phyloP scores from a whole-genome alignment of 1,139 yeast species.

The Blastobotrys buckinghamii region DNA sequence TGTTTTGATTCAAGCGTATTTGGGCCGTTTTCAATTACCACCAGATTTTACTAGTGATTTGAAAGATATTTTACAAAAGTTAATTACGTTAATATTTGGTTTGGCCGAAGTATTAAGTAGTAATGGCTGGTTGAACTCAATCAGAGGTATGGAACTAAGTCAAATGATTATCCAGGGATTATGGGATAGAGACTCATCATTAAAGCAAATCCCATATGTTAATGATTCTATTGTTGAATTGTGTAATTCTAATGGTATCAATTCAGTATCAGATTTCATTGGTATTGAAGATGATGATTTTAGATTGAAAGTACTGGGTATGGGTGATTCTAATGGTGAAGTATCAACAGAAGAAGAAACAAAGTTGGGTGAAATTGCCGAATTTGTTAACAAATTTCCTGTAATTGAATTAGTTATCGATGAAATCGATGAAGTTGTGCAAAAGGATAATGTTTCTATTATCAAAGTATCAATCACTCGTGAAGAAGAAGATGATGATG shows the following conservation, averaged over 20 bases:
- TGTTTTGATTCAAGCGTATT: conserved; percentile 72
- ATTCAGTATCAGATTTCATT: conserved; percentile 78
- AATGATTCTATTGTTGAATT: conserved; percentile 48
- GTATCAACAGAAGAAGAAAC: conserved; percentile 43
- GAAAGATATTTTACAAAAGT: conserved; percentile 43
- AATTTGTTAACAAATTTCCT: conserved; percentile 86
- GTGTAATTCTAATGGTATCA: conserved; percentile 46
- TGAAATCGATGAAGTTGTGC: conserved; percentile 36
- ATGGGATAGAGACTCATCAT: conserved; percentile 76
- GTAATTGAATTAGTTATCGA: conserved; percentile 56
- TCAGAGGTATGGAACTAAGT: conserved; percentile 78
- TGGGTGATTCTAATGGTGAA: conserved; percentile 16
- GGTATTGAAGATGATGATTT: conserved; percentile 73
- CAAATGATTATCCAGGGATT: conserved; percentile 87
- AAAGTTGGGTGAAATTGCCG: conserved; percentile 60
- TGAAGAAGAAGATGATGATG: conserved; percentile 46
- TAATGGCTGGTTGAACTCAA: conserved; percentile 73
- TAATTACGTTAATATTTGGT: conserved; percentile 54
- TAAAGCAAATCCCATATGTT: conserved; percentile 77
- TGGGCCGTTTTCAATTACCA: conserved; percentile 57
- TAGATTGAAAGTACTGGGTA: conserved; percentile 55
- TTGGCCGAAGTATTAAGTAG: conserved; percentile 72
- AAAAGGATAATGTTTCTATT: conserved; percentile 29
- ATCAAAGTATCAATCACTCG: conserved; percentile 55
- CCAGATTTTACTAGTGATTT: conserved; percentile 59